Base-by-base conservation (phyloP, 768 basidiomycete genomes). In the Hydnum rufescens region DNA sequence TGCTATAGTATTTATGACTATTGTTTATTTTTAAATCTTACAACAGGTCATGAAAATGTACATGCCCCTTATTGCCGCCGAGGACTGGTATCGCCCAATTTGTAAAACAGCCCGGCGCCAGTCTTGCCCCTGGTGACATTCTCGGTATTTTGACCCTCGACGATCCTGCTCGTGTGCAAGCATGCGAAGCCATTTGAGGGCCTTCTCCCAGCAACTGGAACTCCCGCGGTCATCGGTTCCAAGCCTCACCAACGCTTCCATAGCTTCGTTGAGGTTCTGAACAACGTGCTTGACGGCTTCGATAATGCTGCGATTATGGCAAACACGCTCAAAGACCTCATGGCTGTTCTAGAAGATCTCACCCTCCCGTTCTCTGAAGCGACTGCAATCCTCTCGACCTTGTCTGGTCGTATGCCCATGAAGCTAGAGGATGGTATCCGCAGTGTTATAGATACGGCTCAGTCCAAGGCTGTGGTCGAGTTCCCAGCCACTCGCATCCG, bases 171-270 rank as follows among this genome's bases (percentile, higher is more conserved):
- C 88, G 89, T 53, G 95, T 97, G n/a, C 63, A 95, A 88, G 63
- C 93, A 97, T 62, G 93, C 95, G 54, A 96, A 93, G 68, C 93
- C 93, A 2, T 97, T 96, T 64, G 90, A 96, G 61, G 90, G 89
- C 51, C 80, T 90, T 42, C 76, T 97, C 6, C 87, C 93, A 16
- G 59, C 76, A 18, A 80, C 90, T 74, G 95, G 93, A 26, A 69
- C 77, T 29, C 90, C 92, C 42, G 78, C 76, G 54, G 79, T 93
- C 54, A 67, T 82, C 55, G 92, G 90, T 44, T 83, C 75, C 68
- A 93, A 90, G 68, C 76, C 88, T 34, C 80, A 95, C 63, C 95
- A 99, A 64, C 77, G 76, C 54, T 76, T 88, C 54, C 70, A 74
- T 51, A 76, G 76, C 58, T 82, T 80, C 67, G 68, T 82, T 51